These are phyloP conservation scores for Gynandropsis gynandra DNA, from an alignment of 345 rosid genomes.

Conservation along the genomic window DNA sequence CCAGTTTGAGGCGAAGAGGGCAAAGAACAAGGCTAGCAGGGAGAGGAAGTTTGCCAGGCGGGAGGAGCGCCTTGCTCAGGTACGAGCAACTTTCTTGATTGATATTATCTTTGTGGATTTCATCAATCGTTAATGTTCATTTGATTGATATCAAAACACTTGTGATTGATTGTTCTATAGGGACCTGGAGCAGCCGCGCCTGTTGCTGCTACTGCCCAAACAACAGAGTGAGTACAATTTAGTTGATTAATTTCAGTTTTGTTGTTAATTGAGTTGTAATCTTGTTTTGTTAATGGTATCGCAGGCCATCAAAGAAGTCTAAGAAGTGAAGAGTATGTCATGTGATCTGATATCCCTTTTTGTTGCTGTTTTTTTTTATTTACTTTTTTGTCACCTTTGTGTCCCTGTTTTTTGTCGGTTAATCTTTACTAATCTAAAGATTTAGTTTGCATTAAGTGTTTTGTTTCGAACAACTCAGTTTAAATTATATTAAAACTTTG, in stretches of 20 bases:
- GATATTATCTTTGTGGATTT: too few relatives aligned
- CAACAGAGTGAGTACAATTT: background rate
- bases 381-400: too few relatives aligned
- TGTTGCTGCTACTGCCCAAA: background rate
- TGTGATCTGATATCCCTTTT: too few relatives aligned
- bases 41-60: conserved; percentile 35
- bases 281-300: background rate
- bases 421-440: too few relatives aligned
- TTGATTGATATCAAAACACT: too few relatives aligned
- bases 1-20: conserved; percentile 35
- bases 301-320: background rate
- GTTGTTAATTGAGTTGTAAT: background rate
- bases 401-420: too few relatives aligned
- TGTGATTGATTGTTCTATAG: background rate
- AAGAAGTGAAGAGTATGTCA: background rate
- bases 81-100: background rate
- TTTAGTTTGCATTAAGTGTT: too few relatives aligned
- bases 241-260: too few relatives aligned
- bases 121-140: too few relatives aligned
- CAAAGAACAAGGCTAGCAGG: conserved; percentile 37
- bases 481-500: too few relatives aligned
- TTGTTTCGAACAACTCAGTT: too few relatives aligned
- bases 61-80: conserved; percentile 22
- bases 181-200: background rate
- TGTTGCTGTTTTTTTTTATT: too few relatives aligned